Conservation (phyloP, 306 rosid genomes). For the Pachyrhizus erosus region DNA sequence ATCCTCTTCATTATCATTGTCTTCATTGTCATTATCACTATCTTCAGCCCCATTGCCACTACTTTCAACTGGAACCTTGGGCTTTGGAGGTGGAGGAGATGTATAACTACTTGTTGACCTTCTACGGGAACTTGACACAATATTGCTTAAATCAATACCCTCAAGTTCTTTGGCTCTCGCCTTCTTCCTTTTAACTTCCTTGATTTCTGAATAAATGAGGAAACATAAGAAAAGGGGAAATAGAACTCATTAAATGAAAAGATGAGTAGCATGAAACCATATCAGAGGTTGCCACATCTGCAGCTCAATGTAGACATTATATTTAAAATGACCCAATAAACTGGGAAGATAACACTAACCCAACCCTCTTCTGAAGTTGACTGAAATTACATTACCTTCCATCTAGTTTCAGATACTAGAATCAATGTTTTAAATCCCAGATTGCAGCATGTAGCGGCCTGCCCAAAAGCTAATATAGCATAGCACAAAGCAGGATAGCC, state of each 20-base stretch:
- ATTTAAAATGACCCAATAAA: slow-evolving; percentile 13
- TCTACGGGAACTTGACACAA: slow-evolving; percentile 86
- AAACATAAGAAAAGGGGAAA: background rate
- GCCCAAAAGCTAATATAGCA: background rate
- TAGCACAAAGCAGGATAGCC: background rate
- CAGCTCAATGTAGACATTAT: slow-evolving; percentile 29
- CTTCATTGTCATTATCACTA: slow-evolving; percentile 49
- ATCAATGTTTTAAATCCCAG: background rate
- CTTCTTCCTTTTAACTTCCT: slow-evolving; percentile 82
- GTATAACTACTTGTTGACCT: slow-evolving; percentile 72
- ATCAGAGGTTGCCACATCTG: background rate
- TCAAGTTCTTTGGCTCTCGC: slow-evolving; percentile 93
- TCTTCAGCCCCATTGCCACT: slow-evolving; percentile 58
- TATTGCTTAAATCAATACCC: slow-evolving; percentile 93
- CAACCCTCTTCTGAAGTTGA: background rate
- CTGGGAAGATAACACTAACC: background rate
- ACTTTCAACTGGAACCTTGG: slow-evolving; percentile 69
- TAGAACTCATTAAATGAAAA: slow-evolving; percentile 14
- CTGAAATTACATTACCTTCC: slow-evolving; percentile 8
- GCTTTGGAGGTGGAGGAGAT: slow-evolving; percentile 84
- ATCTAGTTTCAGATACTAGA: background rate
- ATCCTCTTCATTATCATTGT: slow-evolving; percentile 57
- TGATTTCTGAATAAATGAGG: slow-evolving; percentile 69
- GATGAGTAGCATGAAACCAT: slow-evolving; percentile 18
- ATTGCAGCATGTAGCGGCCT: background rate